A percentile compares a stretch with the other conserved stretches of the same genome.
These are phyloP conservation scores for Cutaneotrichosporon mucoides DNA, from an alignment of 1,284 basidiomycete species.

Conservation along the genomic window DNA sequence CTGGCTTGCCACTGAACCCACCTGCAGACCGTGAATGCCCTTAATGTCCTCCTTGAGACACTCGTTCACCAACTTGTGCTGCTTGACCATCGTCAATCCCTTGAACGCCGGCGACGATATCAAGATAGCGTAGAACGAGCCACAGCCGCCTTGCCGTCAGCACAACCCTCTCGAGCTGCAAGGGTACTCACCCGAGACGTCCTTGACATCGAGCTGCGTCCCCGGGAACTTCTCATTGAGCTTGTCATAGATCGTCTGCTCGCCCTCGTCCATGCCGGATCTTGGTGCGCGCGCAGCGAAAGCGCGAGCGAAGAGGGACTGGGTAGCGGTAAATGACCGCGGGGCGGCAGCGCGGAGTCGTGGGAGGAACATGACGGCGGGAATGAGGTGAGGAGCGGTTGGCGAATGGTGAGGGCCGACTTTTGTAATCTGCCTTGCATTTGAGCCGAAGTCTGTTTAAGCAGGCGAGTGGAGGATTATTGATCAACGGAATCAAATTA, in stretches of 20 bases:
- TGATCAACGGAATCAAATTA: too few species aligned
- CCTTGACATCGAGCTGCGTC: conserved; percentile 72
- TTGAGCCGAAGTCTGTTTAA: too few species aligned
- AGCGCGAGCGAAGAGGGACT: neutral
- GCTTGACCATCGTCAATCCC: conserved; percentile 82
- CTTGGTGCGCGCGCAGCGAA: conserved; percentile 12
- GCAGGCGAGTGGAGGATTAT: too few species aligned
- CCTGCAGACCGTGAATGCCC: conserved; percentile 91
- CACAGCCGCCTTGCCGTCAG: conserved; percentile 73
- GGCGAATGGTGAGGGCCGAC: too few species aligned
- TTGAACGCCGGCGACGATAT: conserved; percentile 81
- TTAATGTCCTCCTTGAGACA: conserved; percentile 84
- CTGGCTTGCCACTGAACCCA: conserved; percentile 45
- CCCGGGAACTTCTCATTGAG: conserved; percentile 69
- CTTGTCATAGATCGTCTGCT: conserved; percentile 67
- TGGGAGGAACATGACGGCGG: neutral
- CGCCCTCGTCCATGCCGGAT: conserved; percentile 56
- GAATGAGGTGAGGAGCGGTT: too few species aligned
- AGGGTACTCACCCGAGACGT: conserved; percentile 75
- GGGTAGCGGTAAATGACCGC: neutral
- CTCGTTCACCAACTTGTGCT: conserved; percentile 87
- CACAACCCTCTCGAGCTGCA: too few species aligned
- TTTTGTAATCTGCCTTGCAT: too few species aligned
- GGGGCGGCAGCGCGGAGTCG: conserved; percentile 1
- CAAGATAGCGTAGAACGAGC: conserved; percentile 89